Conservation (phyloP, 257 asterid species). For the Ilex aquifolium region DNA sequence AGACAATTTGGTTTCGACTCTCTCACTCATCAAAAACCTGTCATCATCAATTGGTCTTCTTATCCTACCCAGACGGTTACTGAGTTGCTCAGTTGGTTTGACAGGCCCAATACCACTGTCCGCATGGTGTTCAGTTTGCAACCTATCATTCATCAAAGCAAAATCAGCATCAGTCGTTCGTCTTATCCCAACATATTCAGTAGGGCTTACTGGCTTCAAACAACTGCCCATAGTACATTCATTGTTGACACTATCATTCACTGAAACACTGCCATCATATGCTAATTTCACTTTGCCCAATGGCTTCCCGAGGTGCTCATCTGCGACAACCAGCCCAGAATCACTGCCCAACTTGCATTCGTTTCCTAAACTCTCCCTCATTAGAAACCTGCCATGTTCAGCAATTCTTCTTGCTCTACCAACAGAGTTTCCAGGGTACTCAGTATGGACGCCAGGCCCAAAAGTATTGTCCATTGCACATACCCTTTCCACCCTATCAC, state of each 20-base stretch:
- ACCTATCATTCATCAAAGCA: constrained; percentile 25
- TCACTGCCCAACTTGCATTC: constrained; percentile 21
- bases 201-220: constrained; percentile 14
- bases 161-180: constrained; percentile 20
- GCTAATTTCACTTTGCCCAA: constrained; percentile 18
- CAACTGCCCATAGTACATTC: constrained; percentile 16
- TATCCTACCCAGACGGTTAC: constrained; percentile 13
- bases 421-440: constrained; percentile 9
- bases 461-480: too few species aligned
- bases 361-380: constrained; percentile 20
- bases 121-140: constrained; percentile 24
- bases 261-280: constrained; percentile 15
- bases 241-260: constrained; percentile 24
- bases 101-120: constrained; percentile 18
- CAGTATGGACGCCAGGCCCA: neutral
- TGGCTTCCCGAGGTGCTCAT: constrained; percentile 22
- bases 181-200: constrained; percentile 27
- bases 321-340: constrained; percentile 19
- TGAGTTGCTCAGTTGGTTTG: constrained; percentile 26
- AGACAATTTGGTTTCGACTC: constrained; percentile 12
- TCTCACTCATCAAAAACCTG: constrained; percentile 26
- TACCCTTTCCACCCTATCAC: constrained; percentile 19
- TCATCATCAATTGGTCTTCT: constrained; percentile 26
- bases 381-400: constrained; percentile 23
- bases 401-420: constrained; percentile 16